Base-by-base conservation (phyloP, 2,329 filamentous ascomycete genomes). In the Cytospora chrysosperma region DNA sequence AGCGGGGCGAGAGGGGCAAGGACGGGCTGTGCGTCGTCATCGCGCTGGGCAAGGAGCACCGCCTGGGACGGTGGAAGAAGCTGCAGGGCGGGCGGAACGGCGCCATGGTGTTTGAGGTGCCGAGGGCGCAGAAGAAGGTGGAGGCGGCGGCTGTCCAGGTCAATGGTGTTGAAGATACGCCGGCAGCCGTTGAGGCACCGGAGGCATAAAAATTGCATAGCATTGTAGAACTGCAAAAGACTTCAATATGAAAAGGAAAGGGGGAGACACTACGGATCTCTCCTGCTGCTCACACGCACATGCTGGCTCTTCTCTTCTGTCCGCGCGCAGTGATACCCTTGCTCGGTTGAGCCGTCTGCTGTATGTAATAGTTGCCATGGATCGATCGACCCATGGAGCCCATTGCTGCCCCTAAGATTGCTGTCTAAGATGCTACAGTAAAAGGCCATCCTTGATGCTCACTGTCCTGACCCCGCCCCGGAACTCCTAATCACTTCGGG, bases 1-100 rank as follows among this genome's bases (percentile, higher is more conserved):
- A 98, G 75, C 84, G 91, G 21, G 92, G 93, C 4, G 89, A 92
- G 21, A 81, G 88, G 65, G 91, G 89, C 34, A 87, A 85, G 69
- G 85, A 90, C 62, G 93, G 93, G 0, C 76, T 97, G 2, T 94
- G 91, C 70, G 84, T 98, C 30, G 88, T 96, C 15, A 91, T 88
- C n/a, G 95, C 89, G 19, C 84, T 96, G 1, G 93, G 91, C 40
- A 94, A 91, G 72, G 92, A 97, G 76, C 90, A 93, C 75, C 85
- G 92, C 52, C 79, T 97, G 50, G 95, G 93, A 4, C 83, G 91
- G 67, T 98, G 93, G 93, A 88, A 88, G 76, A 83, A 83, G 63
- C 75, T 82, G 27, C 75, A 76, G 53, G 80, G 79, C 9, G 92
- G 87, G 4, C 88, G 88, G 68, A 97, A 97, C 72, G 91, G 92